Base-by-base conservation (phyloP, 495 filamentous ascomycete genomes). In the Aspergillus steynii region DNA sequence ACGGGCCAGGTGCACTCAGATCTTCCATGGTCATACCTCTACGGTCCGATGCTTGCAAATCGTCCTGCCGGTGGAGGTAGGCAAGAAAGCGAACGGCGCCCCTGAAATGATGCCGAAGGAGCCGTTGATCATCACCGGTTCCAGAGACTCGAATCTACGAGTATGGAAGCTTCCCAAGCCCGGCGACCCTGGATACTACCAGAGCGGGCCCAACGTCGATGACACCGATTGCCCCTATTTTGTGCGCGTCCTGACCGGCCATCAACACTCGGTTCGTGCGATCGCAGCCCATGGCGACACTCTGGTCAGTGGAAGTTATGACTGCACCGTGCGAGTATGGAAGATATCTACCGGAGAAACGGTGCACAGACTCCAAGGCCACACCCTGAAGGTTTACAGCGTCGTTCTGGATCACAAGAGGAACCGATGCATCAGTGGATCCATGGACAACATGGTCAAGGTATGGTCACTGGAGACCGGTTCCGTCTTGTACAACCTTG, bases 271-370 rank as follows among this genome's bases (percentile, higher is more conserved):
- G 2, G 95, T 99, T n/a, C 90, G 95, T 50, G 95, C 95, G 12
- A 99, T 99, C 64, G 95, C 96, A 53, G 96, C 96, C 8, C 88
- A 98, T 66, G 92, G 88, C 2, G 95, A 99, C 65, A 97, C 92
- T 5, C 82, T 99, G n/a, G 91, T 98, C n/a, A 97, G 93, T 65
- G 95, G 95, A 7, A 97, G 94, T 71, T 99, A 99, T 72, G 95
- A 99, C 72, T 93, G 85, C 75, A 95, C 91, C 0, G 96, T 99
- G 12, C 86, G 94, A 37, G 95, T 99, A 3, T 99, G 95, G 95
- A 93, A 90, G 65, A 96, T 98, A 62, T 97, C 93, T 27, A 97
- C 92, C 0, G 95, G 95, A 50, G 92, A 97, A 67, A 86, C 87
- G n/a, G 63, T 95, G 8, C 90, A 96, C 64, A 87, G 91, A n/a